Percentiles rank a stretch among this genome's conserved stretches.
These are phyloP conservation scores for Solanum habrochaites DNA, from an alignment of 257 asterid genomes.

Conservation along the genomic window DNA sequence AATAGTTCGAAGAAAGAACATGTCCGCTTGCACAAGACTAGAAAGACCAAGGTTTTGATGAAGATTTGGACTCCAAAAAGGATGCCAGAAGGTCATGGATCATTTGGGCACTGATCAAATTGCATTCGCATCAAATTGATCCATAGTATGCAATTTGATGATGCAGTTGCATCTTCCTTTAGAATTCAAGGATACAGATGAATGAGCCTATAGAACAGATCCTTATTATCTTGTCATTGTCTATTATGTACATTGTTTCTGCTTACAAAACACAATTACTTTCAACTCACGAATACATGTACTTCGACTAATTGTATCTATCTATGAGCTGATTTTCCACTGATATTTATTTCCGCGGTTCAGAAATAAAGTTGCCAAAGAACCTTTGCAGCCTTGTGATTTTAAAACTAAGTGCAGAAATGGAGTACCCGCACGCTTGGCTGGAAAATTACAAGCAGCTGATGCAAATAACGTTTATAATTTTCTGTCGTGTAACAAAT, in stretches of 20 bases:
- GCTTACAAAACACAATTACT: background rate
- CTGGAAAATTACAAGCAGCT: slow-evolving; percentile 23
- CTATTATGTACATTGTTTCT: background rate
- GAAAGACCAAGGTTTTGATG: slow-evolving; percentile 51
- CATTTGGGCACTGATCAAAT: slow-evolving; percentile 43
- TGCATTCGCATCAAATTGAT: too few relatives aligned
- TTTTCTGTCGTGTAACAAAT: slow-evolving; percentile 31
- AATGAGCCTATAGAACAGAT: background rate
- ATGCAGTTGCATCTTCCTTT: background rate
- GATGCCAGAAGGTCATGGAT: slow-evolving; percentile 80
- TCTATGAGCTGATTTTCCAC: background rate
- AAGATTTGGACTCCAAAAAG: slow-evolving; percentile 48
- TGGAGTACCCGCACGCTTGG: slow-evolving; percentile 19
- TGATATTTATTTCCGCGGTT: background rate
- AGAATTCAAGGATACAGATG: background rate
- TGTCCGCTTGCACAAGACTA: slow-evolving; percentile 88
- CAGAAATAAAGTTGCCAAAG: slow-evolving; percentile 32
- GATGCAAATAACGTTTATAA: slow-evolving; percentile 7
- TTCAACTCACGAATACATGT: background rate
- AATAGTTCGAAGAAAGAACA: slow-evolving; percentile 3
- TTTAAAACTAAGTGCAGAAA: slow-evolving; percentile 19
- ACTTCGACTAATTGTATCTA: background rate
- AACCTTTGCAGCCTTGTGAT: slow-evolving; percentile 7
- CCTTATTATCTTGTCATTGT: background rate
- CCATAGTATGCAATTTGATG: background rate